These are phyloP conservation scores for Metarhizium guizhouense DNA, from an alignment of 2,329 filamentous ascomycete species.

Conservation along the genomic window DNA sequence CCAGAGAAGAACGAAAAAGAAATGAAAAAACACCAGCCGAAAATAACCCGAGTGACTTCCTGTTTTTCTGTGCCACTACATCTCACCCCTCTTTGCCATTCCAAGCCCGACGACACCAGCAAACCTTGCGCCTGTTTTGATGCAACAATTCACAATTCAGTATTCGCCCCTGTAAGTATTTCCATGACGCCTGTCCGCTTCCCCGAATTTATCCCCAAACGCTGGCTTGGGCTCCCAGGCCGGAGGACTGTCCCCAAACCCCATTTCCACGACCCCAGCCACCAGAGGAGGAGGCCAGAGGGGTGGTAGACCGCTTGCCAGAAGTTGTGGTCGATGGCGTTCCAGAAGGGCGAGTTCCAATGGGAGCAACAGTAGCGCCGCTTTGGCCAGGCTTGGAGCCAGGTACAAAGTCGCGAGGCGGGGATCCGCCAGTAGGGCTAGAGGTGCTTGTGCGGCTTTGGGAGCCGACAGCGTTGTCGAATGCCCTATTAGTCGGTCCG, in stretches of 20 bases:
- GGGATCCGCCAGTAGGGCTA: constrained; percentile 69
- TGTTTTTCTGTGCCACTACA: constrained; percentile 16
- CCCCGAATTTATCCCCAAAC: constrained; percentile 68
- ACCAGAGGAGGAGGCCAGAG: constrained; percentile 83
- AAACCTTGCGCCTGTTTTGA: constrained; percentile 5
- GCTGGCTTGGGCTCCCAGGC: constrained; percentile 78
- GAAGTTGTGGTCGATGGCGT: constrained; percentile 40
- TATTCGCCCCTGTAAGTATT: neutral
- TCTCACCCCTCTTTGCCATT: neutral
- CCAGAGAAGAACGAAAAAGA: constrained; percentile 5
- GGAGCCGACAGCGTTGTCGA: constrained; percentile 45
- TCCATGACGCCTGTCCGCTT: neutral
- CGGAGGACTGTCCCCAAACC: constrained; percentile 78
- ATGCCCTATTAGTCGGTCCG: constrained; percentile 45
- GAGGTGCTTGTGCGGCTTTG: constrained; percentile 76
- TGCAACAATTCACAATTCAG: constrained; percentile 1
- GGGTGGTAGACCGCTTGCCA: constrained; percentile 77
- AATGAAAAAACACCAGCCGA: constrained; percentile 6
- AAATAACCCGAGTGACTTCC: neutral
- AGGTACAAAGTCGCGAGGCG: constrained; percentile 56
- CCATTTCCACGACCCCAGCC: constrained; percentile 74
- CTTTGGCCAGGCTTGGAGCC: constrained; percentile 43
- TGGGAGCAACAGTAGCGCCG: constrained; percentile 71
- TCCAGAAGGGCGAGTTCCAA: constrained; percentile 75
- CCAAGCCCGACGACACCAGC: constrained; percentile 7